phyloP scores from a whole-genome alignment of 108 stramenopile genomes.

The Skeletonema grethae region DNA sequence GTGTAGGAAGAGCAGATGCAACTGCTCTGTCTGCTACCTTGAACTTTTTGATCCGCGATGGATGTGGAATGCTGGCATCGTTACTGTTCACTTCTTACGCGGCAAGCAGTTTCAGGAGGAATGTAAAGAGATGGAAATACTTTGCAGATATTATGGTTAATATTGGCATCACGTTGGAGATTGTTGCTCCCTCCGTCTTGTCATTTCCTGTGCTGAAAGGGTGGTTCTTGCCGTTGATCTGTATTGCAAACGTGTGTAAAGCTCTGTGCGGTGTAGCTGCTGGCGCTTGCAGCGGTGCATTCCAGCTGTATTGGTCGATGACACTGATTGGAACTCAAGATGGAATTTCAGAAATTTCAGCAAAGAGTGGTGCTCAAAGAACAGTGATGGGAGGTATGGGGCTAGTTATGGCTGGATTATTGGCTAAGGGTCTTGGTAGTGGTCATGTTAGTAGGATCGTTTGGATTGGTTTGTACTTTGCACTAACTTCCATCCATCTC shows the following conservation, averaged over 20 bases:
- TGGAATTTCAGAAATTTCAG: slow-evolving; percentile 51
- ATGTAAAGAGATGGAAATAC: slow-evolving; percentile 81
- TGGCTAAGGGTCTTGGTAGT: slow-evolving; percentile 50
- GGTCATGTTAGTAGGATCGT: slow-evolving; percentile 44
- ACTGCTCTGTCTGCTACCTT: slow-evolving; percentile 78
- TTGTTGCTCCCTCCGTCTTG: slow-evolving; percentile 52
- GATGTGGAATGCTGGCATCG: slow-evolving; percentile 78
- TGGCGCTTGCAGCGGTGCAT: slow-evolving; percentile 74
- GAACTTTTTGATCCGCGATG: slow-evolving; percentile 84
- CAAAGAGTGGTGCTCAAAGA: slow-evolving; percentile 85
- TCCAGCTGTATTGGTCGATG: slow-evolving; percentile 80
- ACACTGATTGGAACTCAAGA: slow-evolving; percentile 57
- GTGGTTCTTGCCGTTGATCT: slow-evolving; percentile 70
- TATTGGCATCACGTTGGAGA: slow-evolving; percentile 82
- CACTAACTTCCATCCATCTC: slow-evolving; percentile 67
- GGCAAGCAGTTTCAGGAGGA: slow-evolving; percentile 59
- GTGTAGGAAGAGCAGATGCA: slow-evolving; percentile 77
- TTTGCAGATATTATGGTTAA: slow-evolving; percentile 84
- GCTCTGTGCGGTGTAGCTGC: slow-evolving; percentile 88
- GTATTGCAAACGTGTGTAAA: slow-evolving; percentile 81
- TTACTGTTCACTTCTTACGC: slow-evolving; percentile 77
- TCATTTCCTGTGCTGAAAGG: slow-evolving; percentile 32
- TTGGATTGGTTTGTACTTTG: slow-evolving; percentile 53
- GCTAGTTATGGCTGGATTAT: slow-evolving; percentile 66
- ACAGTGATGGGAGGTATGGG: slow-evolving; percentile 81